Evolutionary conservation across 2,329 filamentous ascomycete genomes (phyloP).

Genomic region (Fusarium sacchari): DNA sequence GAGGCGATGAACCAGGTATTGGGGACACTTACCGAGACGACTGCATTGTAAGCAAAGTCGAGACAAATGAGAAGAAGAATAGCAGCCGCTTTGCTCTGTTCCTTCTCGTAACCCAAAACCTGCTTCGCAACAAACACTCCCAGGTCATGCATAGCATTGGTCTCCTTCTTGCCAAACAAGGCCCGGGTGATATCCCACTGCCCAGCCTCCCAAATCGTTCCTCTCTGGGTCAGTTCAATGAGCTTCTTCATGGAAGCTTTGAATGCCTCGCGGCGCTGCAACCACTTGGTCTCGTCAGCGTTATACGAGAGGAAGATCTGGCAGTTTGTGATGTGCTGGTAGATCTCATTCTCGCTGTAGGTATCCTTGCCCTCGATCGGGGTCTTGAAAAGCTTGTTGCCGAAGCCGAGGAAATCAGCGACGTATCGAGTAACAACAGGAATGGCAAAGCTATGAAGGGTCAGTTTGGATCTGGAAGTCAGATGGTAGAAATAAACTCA

Average conservation of each 20-base stretch:
- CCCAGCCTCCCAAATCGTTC: constrained; percentile 24
- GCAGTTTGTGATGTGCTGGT: constrained; percentile 42
- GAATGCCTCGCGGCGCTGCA: constrained; percentile 35
- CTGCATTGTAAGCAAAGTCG: constrained; percentile 7
- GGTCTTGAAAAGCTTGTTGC: constrained; percentile 1
- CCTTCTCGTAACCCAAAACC: background rate
- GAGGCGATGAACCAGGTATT: fast-evolving
- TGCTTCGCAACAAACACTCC: background rate
- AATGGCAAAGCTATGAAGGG: constrained; percentile 23
- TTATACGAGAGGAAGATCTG: constrained; percentile 39
- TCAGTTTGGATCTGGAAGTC: background rate
- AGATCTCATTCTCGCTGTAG: constrained; percentile 38
- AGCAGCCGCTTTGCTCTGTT: background rate
- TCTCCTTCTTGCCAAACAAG: background rate
- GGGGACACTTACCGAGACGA: background rate
- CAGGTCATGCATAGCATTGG: background rate
- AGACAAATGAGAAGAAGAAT: constrained; percentile 1
- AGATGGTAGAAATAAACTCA: background rate
- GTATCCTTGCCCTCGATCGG: background rate
- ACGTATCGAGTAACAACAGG: constrained; percentile 37
- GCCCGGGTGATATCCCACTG: background rate
- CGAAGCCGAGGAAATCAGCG: constrained; percentile 39
- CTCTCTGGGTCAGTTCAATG: constrained; percentile 14
- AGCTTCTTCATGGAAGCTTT: constrained; percentile 28
- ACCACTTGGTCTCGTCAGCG: constrained; percentile 36